phyloP scores from a whole-genome alignment of 805 yeast genomes.

The Cyberlindnera lachancei region DNA sequence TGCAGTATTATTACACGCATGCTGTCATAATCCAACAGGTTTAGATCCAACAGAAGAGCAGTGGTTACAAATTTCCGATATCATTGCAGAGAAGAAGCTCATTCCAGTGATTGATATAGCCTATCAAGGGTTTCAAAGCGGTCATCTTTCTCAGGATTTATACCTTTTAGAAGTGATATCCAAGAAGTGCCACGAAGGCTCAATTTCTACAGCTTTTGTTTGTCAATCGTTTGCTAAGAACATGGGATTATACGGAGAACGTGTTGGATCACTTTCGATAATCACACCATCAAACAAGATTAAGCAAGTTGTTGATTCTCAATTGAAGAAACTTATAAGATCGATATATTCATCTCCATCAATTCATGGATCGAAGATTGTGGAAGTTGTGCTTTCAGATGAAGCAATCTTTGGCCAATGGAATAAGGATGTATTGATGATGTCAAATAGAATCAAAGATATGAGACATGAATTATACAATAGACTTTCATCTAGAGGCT shows the following conservation, averaged over 20 bases:
- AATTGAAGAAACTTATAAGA: conserved; percentile 75
- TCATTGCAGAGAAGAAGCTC: conserved; percentile 48
- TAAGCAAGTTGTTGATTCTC: conserved; percentile 55
- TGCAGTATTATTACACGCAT: conserved; percentile 78
- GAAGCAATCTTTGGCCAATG: conserved; percentile 59
- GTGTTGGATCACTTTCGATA: conserved; percentile 77
- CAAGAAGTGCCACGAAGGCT: conserved; percentile 31
- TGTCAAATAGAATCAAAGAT: conserved; percentile 70
- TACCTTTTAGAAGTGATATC: conserved; percentile 41
- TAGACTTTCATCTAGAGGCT: no score
- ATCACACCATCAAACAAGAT: conserved; percentile 49
- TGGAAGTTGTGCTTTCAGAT: conserved; percentile 62
- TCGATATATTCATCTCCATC: conserved; percentile 93
- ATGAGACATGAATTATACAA: conserved; percentile 63
- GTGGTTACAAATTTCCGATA: conserved; percentile 70
- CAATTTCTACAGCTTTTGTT: conserved; percentile 45
- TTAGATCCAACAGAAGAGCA: conserved; percentile 79
- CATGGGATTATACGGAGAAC: conserved; percentile 92
- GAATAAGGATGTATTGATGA: conserved; percentile 70
- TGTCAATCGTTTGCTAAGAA: conserved; percentile 95
- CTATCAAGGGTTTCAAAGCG: conserved; percentile 92
- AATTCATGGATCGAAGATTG: conserved; percentile 87
- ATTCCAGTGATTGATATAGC: conserved; percentile 90
- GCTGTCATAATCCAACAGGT: conserved; percentile 97
- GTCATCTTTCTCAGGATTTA: conserved; percentile 70